These are phyloP conservation scores for Phytophthora syringae DNA, from an alignment of 352 stramenopile species.

Conservation along the genomic window DNA sequence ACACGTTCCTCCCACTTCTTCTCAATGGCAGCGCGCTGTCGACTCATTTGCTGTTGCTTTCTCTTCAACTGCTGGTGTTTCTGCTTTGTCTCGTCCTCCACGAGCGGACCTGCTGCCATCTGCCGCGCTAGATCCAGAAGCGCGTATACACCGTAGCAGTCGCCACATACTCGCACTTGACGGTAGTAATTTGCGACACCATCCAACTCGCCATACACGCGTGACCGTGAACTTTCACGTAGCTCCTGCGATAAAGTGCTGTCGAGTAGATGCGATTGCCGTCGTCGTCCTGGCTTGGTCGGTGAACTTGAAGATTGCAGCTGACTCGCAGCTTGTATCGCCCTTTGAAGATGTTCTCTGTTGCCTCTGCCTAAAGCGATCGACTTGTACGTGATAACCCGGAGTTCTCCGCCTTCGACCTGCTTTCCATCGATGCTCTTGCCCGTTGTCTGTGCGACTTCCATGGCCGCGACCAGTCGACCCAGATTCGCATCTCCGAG, in stretches of 20 bases:
- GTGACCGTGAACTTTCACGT: slow-evolving; percentile 53
- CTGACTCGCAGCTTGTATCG: slow-evolving; percentile 14
- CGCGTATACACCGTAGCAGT: slow-evolving; percentile 90
- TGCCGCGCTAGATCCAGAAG: slow-evolving; percentile 79
- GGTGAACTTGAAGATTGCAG: slow-evolving; percentile 4
- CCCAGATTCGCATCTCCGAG: slow-evolving; percentile 48
- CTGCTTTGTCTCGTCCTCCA: slow-evolving; percentile 20
- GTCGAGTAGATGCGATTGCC: slow-evolving; percentile 47
- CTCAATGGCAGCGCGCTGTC: slow-evolving; percentile 34
- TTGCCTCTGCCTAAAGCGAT: slow-evolving; percentile 76
- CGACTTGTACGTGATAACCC: slow-evolving; percentile 80
- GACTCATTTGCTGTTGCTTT: slow-evolving; percentile 21
- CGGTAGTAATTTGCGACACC: slow-evolving; percentile 81
- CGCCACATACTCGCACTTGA: slow-evolving; percentile 81
- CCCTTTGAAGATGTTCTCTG: slow-evolving; percentile 45
- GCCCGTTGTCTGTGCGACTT: slow-evolving; percentile 37
- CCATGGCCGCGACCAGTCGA: slow-evolving; percentile 44
- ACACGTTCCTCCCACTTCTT: slow-evolving; percentile 56
- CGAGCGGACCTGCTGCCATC: slow-evolving; percentile 25
- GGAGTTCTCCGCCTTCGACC: slow-evolving; percentile 35
- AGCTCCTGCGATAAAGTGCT: slow-evolving; percentile 61
- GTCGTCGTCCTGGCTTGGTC: slow-evolving; percentile 15
- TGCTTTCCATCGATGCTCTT: slow-evolving; percentile 16
- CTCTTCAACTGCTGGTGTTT: slow-evolving; percentile 32
- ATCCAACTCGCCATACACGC: slow-evolving; percentile 63